phyloP scores from a whole-genome alignment of 2,329 filamentous ascomycete species.

The Metarhizium sp. region DNA sequence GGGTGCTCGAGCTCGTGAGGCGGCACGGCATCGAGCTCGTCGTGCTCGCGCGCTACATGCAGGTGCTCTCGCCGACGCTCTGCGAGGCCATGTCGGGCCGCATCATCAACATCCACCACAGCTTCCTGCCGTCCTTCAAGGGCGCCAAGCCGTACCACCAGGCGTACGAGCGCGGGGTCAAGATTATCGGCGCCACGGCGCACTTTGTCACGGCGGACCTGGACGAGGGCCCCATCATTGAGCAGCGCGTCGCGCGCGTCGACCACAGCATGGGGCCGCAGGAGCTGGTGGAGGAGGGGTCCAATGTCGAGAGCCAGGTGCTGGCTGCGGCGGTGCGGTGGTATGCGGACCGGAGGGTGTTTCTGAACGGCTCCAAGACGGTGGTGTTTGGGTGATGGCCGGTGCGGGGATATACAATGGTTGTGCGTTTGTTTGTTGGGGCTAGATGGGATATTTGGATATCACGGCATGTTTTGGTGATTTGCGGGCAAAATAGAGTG shows the following conservation, averaged over 20 bases:
- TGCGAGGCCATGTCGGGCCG: slow-evolving; percentile 73
- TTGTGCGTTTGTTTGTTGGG: no score
- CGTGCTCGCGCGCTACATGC: slow-evolving; percentile 80
- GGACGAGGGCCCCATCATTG: slow-evolving; percentile 81
- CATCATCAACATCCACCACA: slow-evolving; percentile 91
- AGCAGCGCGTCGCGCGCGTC: slow-evolving; percentile 70
- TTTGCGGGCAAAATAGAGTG: no score
- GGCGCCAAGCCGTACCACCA: slow-evolving; percentile 84
- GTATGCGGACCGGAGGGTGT: slow-evolving; percentile 69
- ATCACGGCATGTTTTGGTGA: no score
- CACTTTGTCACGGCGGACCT: slow-evolving; percentile 81
- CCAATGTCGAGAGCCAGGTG: slow-evolving; percentile 77
- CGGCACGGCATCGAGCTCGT: slow-evolving; percentile 67
- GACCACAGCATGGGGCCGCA: slow-evolving; percentile 69
- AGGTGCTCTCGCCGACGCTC: slow-evolving; percentile 66
- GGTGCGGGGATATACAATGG: no score
- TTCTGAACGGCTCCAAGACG: slow-evolving; percentile 72
- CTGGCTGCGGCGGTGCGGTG: slow-evolving; percentile 75
- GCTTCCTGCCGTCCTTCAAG: slow-evolving; percentile 80
- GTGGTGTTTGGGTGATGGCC: slow-evolving; percentile 56
- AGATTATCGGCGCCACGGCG: slow-evolving; percentile 79
- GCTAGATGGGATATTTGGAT: no score
- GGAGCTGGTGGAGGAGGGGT: slow-evolving; percentile 69
- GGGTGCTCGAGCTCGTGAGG: slow-evolving; percentile 60
- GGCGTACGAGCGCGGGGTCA: slow-evolving; percentile 76